Conservation (phyloP, 176 grass and related monocot genomes). For the Juncus effusus region DNA sequence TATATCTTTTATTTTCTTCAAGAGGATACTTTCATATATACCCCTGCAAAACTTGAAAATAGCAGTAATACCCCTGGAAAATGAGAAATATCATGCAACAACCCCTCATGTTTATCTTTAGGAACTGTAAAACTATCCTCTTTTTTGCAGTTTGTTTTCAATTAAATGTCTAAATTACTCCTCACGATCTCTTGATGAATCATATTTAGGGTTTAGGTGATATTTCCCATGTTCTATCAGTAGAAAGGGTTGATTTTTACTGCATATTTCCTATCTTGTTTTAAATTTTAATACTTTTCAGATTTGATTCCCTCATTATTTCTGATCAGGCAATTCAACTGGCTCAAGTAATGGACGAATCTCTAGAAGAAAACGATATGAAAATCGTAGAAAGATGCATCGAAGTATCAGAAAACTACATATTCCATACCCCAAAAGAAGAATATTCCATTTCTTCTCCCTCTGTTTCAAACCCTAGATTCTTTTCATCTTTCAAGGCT, state of each 20-base stretch:
- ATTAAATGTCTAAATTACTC: too few relatives aligned
- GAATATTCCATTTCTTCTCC: conserved; percentile 33
- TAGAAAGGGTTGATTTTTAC: background rate
- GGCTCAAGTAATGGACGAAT: conserved; percentile 84
- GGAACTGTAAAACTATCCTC: background rate
- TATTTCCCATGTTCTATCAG: too few relatives aligned
- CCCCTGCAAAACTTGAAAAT: conserved; percentile 11
- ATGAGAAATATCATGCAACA: background rate
- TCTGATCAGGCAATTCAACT: conserved; percentile 75
- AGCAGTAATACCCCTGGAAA: background rate
- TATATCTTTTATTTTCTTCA: conserved; percentile 13
- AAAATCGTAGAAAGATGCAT: conserved; percentile 74
- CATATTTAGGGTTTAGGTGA: too few relatives aligned
- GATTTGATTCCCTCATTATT: background rate
- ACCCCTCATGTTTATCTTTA: background rate
- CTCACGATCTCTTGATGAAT: background rate
- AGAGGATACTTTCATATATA: conserved; percentile 15
- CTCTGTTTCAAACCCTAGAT: conserved; percentile 36
- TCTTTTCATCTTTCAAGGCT: conserved; percentile 75
- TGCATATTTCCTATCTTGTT: background rate
- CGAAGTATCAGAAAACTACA: conserved; percentile 56
- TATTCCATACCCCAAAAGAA: conserved; percentile 33
- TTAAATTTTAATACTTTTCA: background rate
- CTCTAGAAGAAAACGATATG: conserved; percentile 64
- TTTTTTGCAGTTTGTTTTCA: background rate